Evolutionary conservation across 2,329 filamentous ascomycete genomes (phyloP).

Genomic region (Tympanopsis confertula): DNA sequence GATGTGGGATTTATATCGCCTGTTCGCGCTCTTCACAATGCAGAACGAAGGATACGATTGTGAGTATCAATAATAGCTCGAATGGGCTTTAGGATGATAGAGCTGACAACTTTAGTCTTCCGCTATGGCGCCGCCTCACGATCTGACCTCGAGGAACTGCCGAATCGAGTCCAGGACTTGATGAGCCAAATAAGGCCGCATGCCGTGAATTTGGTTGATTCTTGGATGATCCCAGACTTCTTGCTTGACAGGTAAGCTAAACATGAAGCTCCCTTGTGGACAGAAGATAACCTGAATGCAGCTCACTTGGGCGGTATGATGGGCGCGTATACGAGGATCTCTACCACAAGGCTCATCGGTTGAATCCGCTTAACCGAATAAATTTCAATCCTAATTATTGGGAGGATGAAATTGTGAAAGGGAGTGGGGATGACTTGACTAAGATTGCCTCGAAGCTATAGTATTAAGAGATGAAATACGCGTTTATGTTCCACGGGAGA

Average conservation of each 20-base stretch:
- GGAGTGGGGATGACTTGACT: no score
- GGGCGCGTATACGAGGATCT: constrained; percentile 40
- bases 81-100: background rate
- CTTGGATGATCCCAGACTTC: constrained; percentile 39
- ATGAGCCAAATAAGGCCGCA: constrained; percentile 35
- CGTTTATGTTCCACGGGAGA: no score
- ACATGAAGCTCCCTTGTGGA: no score
- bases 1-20: constrained; percentile 28
- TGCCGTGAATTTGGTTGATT: constrained; percentile 36
- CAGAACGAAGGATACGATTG: constrained; percentile 28
- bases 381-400: constrained; percentile 36
- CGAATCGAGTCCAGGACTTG: constrained; percentile 25
- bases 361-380: constrained; percentile 35
- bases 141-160: constrained; percentile 25
- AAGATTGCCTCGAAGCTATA: no score
- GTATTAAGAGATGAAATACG: no score
- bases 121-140: constrained; percentile 26
- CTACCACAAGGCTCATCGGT: constrained; percentile 33
- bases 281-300: constrained; percentile 7
- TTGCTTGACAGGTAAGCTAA: constrained; percentile 26
- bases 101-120: constrained; percentile 13
- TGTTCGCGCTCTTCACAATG: constrained; percentile 34
- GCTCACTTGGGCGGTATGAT: constrained; percentile 35
- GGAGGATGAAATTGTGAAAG: constrained; percentile 33
- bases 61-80: background rate